phyloP scores from a whole-genome alignment of 768 basidiomycete species.

The Lactifluus volemus region DNA sequence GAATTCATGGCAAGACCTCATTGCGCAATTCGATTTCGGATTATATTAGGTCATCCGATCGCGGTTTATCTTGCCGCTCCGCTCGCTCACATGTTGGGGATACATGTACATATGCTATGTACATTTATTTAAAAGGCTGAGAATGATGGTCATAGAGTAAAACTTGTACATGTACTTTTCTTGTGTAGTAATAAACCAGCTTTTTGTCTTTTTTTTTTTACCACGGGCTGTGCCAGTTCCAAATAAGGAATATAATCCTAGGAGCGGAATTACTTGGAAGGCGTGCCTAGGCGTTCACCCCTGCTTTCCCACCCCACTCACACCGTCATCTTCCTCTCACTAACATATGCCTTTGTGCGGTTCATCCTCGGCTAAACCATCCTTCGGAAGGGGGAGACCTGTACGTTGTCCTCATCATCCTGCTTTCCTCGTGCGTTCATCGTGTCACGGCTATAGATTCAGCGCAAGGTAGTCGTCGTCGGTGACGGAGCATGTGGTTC shows the following conservation, averaged over 20 bases:
- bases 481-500: slow-evolving; percentile 93
- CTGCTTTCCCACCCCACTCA: slow-evolving; percentile 3
- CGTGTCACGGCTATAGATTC: slow-evolving; percentile 28
- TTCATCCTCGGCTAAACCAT: slow-evolving; percentile 8
- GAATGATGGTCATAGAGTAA: too few relatives aligned
- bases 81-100: neutral
- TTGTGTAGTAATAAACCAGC: too few relatives aligned
- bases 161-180: too few relatives aligned
- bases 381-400: slow-evolving; percentile 11
- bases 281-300: too few relatives aligned
- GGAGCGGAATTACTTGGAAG: too few relatives aligned
- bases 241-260: too few relatives aligned
- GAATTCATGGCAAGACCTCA: slow-evolving; percentile 25
- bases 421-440: neutral
- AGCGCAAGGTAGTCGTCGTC: slow-evolving; percentile 76
- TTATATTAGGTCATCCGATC: slow-evolving; percentile 9
- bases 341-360: slow-evolving; percentile 9
- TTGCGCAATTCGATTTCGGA: slow-evolving; percentile 27
- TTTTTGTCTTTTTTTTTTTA: too few relatives aligned
- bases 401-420: neutral
- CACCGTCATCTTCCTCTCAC: neutral
- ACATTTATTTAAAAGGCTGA: too few relatives aligned
- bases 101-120: neutral
- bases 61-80: too few relatives aligned
- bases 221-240: too few relatives aligned